Evolutionary conservation across 331 rosid species (phyloP).

Genomic region (Pyracantha coccinea): DNA sequence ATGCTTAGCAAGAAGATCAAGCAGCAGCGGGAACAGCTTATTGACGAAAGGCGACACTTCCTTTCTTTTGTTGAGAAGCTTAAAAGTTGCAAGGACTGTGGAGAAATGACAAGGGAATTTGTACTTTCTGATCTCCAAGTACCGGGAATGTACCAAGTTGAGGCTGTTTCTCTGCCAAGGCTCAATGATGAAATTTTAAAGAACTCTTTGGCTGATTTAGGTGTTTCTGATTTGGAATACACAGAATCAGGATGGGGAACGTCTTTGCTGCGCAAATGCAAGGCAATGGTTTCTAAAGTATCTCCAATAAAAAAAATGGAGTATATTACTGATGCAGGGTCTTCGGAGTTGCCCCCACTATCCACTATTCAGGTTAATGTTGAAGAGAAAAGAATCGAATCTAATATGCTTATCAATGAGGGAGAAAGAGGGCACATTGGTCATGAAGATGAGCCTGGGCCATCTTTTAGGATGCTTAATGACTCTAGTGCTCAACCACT

Average conservation of each 20-base stretch:
- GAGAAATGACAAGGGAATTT: slow-evolving; percentile 47
- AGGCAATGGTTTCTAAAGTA: slow-evolving; percentile 45
- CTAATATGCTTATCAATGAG: slow-evolving; percentile 13
- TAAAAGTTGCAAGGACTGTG: slow-evolving; percentile 65
- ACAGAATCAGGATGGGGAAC: slow-evolving; percentile 32
- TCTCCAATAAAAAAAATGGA: slow-evolving; percentile 55
- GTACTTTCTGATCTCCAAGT: slow-evolving; percentile 53
- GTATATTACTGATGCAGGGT: slow-evolving; percentile 30
- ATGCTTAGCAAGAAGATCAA: slow-evolving; percentile 70
- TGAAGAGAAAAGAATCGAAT: slow-evolving; percentile 23
- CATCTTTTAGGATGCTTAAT: slow-evolving; percentile 23
- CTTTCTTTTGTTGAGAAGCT: slow-evolving; percentile 69
- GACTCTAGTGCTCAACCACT: slow-evolving; percentile 21
- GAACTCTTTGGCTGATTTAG: slow-evolving; percentile 18
- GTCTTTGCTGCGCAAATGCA: slow-evolving; percentile 67
- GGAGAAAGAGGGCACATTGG: slow-evolving; percentile 22
- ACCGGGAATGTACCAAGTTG: slow-evolving; percentile 36
- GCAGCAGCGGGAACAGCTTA: slow-evolving; percentile 59
- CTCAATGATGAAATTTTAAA: slow-evolving; percentile 18
- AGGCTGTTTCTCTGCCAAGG: slow-evolving; percentile 21
- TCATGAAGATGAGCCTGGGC: slow-evolving; percentile 24
- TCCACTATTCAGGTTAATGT: slow-evolving; percentile 22
- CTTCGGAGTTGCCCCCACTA: slow-evolving; percentile 20
- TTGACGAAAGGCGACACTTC: slow-evolving; percentile 52
- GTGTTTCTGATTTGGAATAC: slow-evolving; percentile 24